These are phyloP conservation scores for Trichoderma simmonsii DNA, from an alignment of 2,329 filamentous ascomycete species.

Conservation along the genomic window DNA sequence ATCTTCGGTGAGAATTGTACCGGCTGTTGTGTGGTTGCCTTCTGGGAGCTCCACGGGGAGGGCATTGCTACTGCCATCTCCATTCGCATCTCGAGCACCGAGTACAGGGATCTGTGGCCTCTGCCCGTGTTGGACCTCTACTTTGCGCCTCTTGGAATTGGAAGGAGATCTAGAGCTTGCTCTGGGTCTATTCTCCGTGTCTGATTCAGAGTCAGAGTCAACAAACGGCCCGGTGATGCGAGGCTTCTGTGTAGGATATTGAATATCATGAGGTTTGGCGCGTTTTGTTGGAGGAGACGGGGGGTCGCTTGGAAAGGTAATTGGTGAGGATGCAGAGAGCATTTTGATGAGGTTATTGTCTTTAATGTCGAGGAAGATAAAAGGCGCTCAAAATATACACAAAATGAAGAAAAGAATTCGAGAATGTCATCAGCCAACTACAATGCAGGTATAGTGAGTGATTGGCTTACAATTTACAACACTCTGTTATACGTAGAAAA, in stretches of 20 bases:
- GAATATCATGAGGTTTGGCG: conserved; percentile 35
- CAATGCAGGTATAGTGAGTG: background rate
- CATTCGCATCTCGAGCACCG: conserved; percentile 9
- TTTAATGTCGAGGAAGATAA: background rate
- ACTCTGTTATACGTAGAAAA: background rate
- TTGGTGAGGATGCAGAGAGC: conserved; percentile 58
- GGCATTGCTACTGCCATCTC: background rate
- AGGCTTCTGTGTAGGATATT: conserved; percentile 34
- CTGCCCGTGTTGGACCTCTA: conserved; percentile 25
- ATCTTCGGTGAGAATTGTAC: background rate
- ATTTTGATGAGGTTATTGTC: conserved; percentile 38
- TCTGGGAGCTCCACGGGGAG: background rate
- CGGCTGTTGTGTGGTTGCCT: background rate
- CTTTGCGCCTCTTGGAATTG: conserved; percentile 36
- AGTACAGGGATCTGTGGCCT: background rate
- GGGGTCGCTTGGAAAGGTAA: conserved; percentile 54
- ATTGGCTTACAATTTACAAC: background rate
- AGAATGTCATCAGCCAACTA: background rate
- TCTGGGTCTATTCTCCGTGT: conserved; percentile 6
- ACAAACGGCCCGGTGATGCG: conserved; percentile 38
- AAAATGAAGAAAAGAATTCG: background rate
- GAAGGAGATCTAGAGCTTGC: conserved; percentile 22
- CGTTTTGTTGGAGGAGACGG: conserved; percentile 36
- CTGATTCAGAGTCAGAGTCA: conserved; percentile 36
- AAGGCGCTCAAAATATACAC: background rate